phyloP scores from a whole-genome alignment of 257 asterid species.

The Gynochthodes officinalis region DNA sequence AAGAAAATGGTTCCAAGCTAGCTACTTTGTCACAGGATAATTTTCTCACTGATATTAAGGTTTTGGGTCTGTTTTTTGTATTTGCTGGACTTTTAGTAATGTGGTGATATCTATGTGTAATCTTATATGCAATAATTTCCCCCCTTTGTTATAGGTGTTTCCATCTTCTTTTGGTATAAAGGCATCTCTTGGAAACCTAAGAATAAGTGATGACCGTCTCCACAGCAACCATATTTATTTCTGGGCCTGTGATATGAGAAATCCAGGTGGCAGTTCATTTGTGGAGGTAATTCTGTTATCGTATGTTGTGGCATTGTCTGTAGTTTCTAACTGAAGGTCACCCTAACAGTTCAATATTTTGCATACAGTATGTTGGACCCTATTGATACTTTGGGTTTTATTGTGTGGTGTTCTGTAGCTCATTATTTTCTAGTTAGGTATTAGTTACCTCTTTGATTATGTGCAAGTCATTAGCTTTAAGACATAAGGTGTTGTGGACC shows the following conservation, averaged over 20 bases:
- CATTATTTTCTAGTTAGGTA: constrained; percentile 2
- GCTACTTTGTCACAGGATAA: constrained; percentile 87
- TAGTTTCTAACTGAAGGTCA: neutral
- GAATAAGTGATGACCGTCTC: constrained; percentile 94
- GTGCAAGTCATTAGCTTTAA: neutral
- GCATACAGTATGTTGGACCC: neutral
- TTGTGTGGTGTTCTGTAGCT: neutral
- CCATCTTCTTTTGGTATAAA: constrained; percentile 90
- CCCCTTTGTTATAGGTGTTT: constrained; percentile 60
- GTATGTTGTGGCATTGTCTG: neutral
- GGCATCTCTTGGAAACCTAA: constrained; percentile 96
- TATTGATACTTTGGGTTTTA: neutral
- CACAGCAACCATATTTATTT: constrained; percentile 68
- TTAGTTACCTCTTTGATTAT: neutral
- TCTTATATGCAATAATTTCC: neutral
- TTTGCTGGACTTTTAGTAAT: constrained; percentile 10
- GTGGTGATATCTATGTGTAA: neutral
- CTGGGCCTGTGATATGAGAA: constrained; percentile 99
- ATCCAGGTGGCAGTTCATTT: constrained; percentile 95
- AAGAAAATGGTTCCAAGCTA: constrained; percentile 74
- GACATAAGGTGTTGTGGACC: neutral
- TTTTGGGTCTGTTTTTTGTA: constrained; percentile 21
- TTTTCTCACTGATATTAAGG: constrained; percentile 89
- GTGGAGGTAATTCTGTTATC: constrained; percentile 64
- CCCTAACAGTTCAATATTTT: neutral